Conservation (phyloP, 345 rosid genomes). For the Arabis hirsuta region DNA sequence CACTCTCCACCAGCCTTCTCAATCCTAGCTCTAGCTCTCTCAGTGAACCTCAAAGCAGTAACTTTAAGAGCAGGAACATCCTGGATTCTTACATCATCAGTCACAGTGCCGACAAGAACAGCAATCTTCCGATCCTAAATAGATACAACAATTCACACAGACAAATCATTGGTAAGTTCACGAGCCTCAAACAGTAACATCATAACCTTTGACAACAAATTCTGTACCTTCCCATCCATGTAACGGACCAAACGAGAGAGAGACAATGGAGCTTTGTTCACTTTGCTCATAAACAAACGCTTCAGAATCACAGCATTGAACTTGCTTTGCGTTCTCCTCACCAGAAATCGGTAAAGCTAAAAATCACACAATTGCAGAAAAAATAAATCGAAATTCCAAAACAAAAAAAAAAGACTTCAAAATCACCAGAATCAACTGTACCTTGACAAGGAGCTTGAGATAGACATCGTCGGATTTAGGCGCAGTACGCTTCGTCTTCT, state of each 20-base stretch:
- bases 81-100: slow-evolving; percentile 81
- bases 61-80: slow-evolving; percentile 81
- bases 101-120: slow-evolving; percentile 78
- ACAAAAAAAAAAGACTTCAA: too few relatives aligned
- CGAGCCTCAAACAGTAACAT: too few relatives aligned
- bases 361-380: too few relatives aligned
- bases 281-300: slow-evolving; percentile 96
- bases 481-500: too few relatives aligned
- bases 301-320: slow-evolving; percentile 91
- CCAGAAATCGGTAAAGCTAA: slow-evolving; percentile 50
- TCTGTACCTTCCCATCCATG: slow-evolving; percentile 73
- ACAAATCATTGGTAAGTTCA: too few relatives aligned
- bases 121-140: slow-evolving; percentile 73
- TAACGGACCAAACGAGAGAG: slow-evolving; percentile 67
- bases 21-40: slow-evolving; percentile 88
- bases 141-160: too few relatives aligned
- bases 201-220: neutral
- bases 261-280: slow-evolving; percentile 83
- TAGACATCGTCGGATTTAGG: too few relatives aligned
- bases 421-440: too few relatives aligned
- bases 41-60: slow-evolving; percentile 87
- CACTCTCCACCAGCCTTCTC: slow-evolving; percentile 98
- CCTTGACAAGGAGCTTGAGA: too few relatives aligned
- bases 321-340: slow-evolving; percentile 85
- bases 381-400: too few relatives aligned